Base-by-base conservation (phyloP, 441 rosid genomes). In the Pelargonium cotyledonis region DNA sequence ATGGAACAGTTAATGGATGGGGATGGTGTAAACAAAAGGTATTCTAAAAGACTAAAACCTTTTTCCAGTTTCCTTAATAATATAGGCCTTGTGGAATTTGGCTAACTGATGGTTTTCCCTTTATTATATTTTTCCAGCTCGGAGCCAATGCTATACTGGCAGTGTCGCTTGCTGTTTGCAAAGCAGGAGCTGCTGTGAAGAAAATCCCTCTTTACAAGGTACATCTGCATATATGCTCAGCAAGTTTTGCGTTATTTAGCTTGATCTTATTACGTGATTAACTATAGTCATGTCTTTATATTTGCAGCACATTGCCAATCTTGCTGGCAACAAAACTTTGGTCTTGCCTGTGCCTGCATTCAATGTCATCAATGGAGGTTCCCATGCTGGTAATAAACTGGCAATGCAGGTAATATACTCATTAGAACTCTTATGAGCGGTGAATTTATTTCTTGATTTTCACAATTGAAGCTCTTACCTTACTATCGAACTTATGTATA, bases 11-110 rank as follows among this genome's bases (percentile, higher is more conserved):
- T 11, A 95, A 92, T 9, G 99, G 92, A 79, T 95, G 99, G 98
- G 99, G 98, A 29, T 95, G 99, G 99, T 95, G 99, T 87, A 95
- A 95, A 70, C 97, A 92, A 71, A 95, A 95, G 98, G 99, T 95
- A 71, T 14, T 10, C 31, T 67, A 31, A 4, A 26, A 26, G 23
- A 21, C 23, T 21, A 21, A 21, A 21, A 8, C 14, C 15, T 1
- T 2, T 23, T 40, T 18, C 21, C 31, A 29, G 14, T 55, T 46
- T 41, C 16, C 29, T 47, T 23, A 0, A 31, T 5, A 11, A 18
- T 3, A 1, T 3, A 1, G 7, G 2, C 47, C n/a, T 21, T 14
- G 29, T 47, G 4, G 29, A 41, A 19, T 19, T 12, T 47, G 38
- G 23, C 68, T 72, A 68, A 75, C 40, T 57, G 44, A 51, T 14